A percentile compares a stretch with the other conserved stretches of the same genome.
phyloP scores from a whole-genome alignment of 371 early-diverging fungal species.

The Rhizomucor pusillus region DNA sequence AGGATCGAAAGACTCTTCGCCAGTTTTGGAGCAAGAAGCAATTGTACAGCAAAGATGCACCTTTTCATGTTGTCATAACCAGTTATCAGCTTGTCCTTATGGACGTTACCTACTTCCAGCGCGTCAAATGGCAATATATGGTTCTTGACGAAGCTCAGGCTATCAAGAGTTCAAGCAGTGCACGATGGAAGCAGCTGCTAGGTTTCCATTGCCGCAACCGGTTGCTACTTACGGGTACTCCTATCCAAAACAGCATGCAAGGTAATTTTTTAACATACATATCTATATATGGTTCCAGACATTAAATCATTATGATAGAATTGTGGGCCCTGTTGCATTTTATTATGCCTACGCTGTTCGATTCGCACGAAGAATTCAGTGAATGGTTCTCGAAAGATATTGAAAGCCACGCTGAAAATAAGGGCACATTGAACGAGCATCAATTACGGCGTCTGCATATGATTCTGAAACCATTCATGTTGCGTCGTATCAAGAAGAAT shows the following conservation, averaged over 20 bases:
- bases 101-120: slow-evolving; percentile 85
- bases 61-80: slow-evolving; percentile 93
- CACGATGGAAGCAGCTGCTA: slow-evolving; percentile 94
- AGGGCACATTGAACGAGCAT: slow-evolving; percentile 82
- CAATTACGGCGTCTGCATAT: slow-evolving; percentile 91
- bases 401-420: slow-evolving; percentile 88
- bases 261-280: slow-evolving; percentile 16
- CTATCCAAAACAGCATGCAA: slow-evolving; percentile 97
- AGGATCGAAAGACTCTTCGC: slow-evolving; percentile 86
- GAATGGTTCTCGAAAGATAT: slow-evolving; percentile 97
- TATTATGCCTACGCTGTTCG: slow-evolving; percentile 98
- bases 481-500: slow-evolving; percentile 95
- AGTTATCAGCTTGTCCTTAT: slow-evolving; percentile 90
- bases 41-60: slow-evolving; percentile 76
- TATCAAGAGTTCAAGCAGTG: slow-evolving; percentile 89
- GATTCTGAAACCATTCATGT: slow-evolving; percentile 99
- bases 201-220: slow-evolving; percentile 92
- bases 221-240: slow-evolving; percentile 94
- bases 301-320: slow-evolving; percentile 51
- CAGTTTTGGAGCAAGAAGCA: slow-evolving; percentile 83
- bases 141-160: slow-evolving; percentile 98
- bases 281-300: neutral
- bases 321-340: slow-evolving; percentile 97
- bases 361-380: slow-evolving; percentile 92
- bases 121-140: slow-evolving; percentile 98